A percentile compares a stretch with the other conserved stretches of the same genome.
phyloP scores from a whole-genome alignment of 2,329 filamentous ascomycete species.

The Aspergillus sp. region DNA sequence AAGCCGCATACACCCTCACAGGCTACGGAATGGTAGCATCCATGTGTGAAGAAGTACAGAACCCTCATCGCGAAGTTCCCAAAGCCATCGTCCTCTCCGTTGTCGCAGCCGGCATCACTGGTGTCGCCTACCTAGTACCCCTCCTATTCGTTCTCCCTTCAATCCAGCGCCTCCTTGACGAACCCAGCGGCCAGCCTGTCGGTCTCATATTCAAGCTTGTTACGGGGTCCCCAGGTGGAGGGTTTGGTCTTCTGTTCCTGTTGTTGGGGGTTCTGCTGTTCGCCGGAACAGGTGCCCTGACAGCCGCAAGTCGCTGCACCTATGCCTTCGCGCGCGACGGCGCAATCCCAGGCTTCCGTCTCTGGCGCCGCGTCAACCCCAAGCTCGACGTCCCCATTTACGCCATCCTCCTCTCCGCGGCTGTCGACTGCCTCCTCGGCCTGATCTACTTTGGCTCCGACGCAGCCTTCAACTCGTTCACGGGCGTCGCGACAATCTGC shows the following conservation, averaged over 20 bases:
- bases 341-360: constrained; percentile 61
- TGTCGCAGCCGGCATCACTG: constrained; percentile 59
- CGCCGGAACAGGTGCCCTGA: constrained; percentile 67
- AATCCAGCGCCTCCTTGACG: constrained; percentile 55
- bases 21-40: constrained; percentile 64
- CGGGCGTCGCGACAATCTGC: constrained; percentile 72
- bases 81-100: constrained; percentile 66
- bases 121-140: constrained; percentile 62
- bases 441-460: constrained; percentile 73
- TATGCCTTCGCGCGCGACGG: constrained; percentile 71
- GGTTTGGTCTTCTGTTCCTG: constrained; percentile 68
- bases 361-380: constrained; percentile 61
- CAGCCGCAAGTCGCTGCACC: constrained; percentile 66
- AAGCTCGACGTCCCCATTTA: constrained; percentile 63
- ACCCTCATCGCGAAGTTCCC: constrained; percentile 61
- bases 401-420: constrained; percentile 61
- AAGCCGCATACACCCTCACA: constrained; percentile 47
- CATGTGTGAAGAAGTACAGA: constrained; percentile 68
- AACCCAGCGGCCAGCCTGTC: constrained; percentile 68
- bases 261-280: constrained; percentile 72
- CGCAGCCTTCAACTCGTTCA: constrained; percentile 73
- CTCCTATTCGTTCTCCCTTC: constrained; percentile 70
- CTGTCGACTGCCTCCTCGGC: constrained; percentile 63
- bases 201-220: constrained; percentile 68
- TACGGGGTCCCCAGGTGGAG: constrained; percentile 64